Evolutionary conservation across 1,139 yeast species (phyloP).

Genomic region (Geotrichum candidum): DNA sequence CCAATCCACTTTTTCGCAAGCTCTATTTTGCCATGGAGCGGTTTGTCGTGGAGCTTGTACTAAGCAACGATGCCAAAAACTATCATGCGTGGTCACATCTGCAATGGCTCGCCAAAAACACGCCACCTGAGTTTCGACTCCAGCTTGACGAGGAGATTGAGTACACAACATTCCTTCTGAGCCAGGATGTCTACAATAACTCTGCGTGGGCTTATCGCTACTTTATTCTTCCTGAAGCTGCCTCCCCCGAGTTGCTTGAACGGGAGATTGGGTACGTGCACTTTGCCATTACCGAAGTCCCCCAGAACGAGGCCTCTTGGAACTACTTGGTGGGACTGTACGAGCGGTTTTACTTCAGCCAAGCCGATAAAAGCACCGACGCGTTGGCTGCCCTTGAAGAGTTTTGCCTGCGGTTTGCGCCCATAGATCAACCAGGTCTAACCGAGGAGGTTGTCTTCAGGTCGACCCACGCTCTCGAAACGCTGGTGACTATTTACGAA

Average conservation of each 20-base stretch:
- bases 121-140: conserved; percentile 10
- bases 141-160: conserved; percentile 42
- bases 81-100: conserved; percentile 96
- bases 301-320: conserved; percentile 86
- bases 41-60: conserved; percentile 58
- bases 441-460: conserved; percentile 28
- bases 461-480: conserved; percentile 64
- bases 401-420: conserved; percentile 8
- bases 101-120: conserved; percentile 57
- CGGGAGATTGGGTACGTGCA: conserved; percentile 38
- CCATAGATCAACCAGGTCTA: conserved; percentile 4
- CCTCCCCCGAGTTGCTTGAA: conserved; percentile 14
- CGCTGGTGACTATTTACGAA: conserved; percentile 49
- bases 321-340: conserved; percentile 65
- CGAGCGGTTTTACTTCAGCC: conserved; percentile 29
- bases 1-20: conserved; percentile 13
- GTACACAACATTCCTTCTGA: conserved; percentile 48
- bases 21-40: conserved; percentile 48
- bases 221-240: conserved; percentile 40
- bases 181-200: conserved; percentile 71
- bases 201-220: conserved; percentile 92
- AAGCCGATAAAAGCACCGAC: background rate
- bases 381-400: conserved; percentile 27
- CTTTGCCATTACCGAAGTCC: conserved; percentile 49
- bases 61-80: conserved; percentile 76